phyloP scores from a whole-genome alignment of 208 protist species.

The Crithidia sp. region DNA sequence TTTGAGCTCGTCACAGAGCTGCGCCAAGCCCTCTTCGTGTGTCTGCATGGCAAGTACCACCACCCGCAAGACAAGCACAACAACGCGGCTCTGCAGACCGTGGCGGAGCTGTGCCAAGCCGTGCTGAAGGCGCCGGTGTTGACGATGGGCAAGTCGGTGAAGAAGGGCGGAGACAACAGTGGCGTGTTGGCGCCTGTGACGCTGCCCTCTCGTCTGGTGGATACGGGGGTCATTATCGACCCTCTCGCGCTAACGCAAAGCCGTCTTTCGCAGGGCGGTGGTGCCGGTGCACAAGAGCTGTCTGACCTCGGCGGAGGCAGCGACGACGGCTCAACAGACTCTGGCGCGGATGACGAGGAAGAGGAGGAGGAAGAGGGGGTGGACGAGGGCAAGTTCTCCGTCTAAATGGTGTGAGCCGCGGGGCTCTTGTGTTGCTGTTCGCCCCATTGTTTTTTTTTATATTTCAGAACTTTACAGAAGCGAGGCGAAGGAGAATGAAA shows the following conservation, averaged over 20 bases:
- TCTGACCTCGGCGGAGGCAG: background rate
- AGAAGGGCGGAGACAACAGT: background rate
- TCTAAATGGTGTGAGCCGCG: background rate
- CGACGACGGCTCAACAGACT: background rate
- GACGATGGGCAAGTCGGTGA: slow-evolving; percentile 12
- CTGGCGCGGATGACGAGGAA: slow-evolving; percentile 4
- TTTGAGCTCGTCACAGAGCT: slow-evolving; percentile 50
- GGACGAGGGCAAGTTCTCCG: background rate
- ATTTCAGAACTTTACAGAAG: background rate
- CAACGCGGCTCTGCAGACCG: slow-evolving; percentile 51
- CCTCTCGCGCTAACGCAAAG: slow-evolving; percentile 25
- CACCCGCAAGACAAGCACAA: slow-evolving; percentile 58
- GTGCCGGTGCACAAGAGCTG: background rate
- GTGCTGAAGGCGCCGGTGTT: slow-evolving; percentile 63
- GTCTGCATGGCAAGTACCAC: slow-evolving; percentile 67
- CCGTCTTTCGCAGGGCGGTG: too few species aligned
- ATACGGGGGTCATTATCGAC: slow-evolving; percentile 37
- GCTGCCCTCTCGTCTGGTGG: slow-evolving; percentile 28
- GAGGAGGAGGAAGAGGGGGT: slow-evolving; percentile 9
- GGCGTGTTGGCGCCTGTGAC: background rate
- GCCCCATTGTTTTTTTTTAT: background rate
- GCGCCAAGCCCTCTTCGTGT: slow-evolving; percentile 49
- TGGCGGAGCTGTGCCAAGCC: slow-evolving; percentile 56
- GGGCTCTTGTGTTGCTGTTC: background rate
- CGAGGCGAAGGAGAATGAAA: background rate